Evolutionary conservation across 2,329 filamentous ascomycete species (phyloP), one percentile per base, ranked within the genome.

Genomic region (Aspergillus sergii): DNA sequence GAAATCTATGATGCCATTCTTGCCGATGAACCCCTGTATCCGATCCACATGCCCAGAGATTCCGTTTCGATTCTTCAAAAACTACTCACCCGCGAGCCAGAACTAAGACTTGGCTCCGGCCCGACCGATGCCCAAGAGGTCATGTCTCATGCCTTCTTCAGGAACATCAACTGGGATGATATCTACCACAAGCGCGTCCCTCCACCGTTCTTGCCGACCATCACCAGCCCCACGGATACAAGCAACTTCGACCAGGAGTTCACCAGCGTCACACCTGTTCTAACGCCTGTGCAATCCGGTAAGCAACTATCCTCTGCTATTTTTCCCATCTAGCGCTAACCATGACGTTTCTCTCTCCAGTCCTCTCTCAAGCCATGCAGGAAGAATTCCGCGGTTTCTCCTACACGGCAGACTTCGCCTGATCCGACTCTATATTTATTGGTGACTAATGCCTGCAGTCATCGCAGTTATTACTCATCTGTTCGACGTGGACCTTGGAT

Each of bases 181-280:
- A 93, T 99, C 65, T 98, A 97, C 79, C 88, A 97, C 82, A 99
- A 98, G 87, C 88, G 93, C 41, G 88, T 97, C 23, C 86, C 89
- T 59, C 91, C 95, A 59, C 95, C 95, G 0, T 98, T 97, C 83
- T 80, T 94, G 78, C 95, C 95, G 21, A 88, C 88, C 43, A 96
- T 99, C 73, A 95, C 91, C 80, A 96, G 87, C 76, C 87, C 94
- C 10, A 97, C 95, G 50, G 95, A 99, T 82, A 99, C 95, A n/a
- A 97, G 94, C 85, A 99, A 99, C 82, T 99, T 99, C 79, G 95
- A 99, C 77, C 93, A 92, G 54, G 95, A 99, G 78, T 99, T 99
- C 77, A 99, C 95, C 1, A 98, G 94, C 75, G 95, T 99, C 60
- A 99, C 95, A 48, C 95, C 95, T 1, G 95, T 99, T 62, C 85